Conservation (phyloP, 805 yeast species). For the Jamesozyma rosinii region DNA sequence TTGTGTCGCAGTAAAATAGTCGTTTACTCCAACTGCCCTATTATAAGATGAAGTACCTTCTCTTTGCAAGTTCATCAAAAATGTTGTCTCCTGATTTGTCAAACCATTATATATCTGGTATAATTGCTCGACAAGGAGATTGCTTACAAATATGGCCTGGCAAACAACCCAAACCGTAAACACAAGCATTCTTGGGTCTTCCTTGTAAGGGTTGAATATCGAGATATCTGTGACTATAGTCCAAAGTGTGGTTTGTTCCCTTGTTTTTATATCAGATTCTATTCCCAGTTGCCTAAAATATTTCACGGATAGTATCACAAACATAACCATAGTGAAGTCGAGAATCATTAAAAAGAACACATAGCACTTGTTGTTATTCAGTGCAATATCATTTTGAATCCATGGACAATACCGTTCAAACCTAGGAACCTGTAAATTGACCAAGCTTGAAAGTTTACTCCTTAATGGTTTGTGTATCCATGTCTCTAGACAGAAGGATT, state of each 20-base stretch:
- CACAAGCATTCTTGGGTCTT: background rate
- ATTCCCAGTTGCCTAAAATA: background rate
- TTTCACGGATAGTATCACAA: background rate
- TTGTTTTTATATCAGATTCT: no score
- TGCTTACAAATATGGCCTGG: background rate
- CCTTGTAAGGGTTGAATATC: background rate
- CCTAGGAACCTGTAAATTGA: slow-evolving; percentile 57
- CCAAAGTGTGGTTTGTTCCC: no score
- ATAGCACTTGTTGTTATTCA: slow-evolving; percentile 77
- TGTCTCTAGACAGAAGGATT: slow-evolving; percentile 69
- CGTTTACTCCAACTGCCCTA: background rate
- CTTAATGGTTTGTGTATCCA: slow-evolving; percentile 71
- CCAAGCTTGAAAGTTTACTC: slow-evolving; percentile 57
- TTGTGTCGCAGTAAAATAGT: background rate
- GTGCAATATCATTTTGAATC: slow-evolving; percentile 81
- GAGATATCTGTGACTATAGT: background rate
- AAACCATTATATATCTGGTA: slow-evolving; percentile 69
- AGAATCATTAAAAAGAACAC: slow-evolving; percentile 38
- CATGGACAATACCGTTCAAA: slow-evolving; percentile 95
- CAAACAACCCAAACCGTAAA: background rate
- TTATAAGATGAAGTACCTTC: background rate
- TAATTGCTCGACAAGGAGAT: slow-evolving; percentile 46
- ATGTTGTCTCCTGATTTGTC: slow-evolving; percentile 33
- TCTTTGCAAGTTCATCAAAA: background rate
- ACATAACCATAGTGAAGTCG: background rate